Percentiles rank a stretch among this genome's conserved stretches.
Conservation (phyloP, 2,329 filamentous ascomycete genomes). For the Colletotrichum godetiae region DNA sequence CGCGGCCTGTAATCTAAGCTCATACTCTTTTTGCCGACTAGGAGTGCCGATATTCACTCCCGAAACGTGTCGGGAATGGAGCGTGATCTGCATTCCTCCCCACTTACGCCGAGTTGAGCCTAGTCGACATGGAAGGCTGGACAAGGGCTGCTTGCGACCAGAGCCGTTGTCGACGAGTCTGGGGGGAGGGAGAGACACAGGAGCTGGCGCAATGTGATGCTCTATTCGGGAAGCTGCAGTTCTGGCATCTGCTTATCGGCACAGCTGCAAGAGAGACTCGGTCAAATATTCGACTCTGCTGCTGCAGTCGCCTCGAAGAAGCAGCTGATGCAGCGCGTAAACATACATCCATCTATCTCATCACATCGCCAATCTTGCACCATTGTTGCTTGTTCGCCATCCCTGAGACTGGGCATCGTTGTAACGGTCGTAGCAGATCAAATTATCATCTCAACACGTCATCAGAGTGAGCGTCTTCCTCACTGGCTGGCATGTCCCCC, state of each 20-base stretch:
- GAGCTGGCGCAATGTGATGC: background rate
- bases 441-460: slow-evolving; percentile 14
- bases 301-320: background rate
- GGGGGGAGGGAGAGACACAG: no score
- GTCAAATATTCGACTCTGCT: background rate
- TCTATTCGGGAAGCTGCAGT: background rate
- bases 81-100: slow-evolving; percentile 13
- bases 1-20: background rate
- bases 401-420: slow-evolving; percentile 5
- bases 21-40: background rate
- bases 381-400: background rate
- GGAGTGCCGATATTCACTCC: slow-evolving; percentile 16
- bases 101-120: slow-evolving; percentile 2
- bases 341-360: slow-evolving; percentile 14
- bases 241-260: background rate
- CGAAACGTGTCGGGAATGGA: slow-evolving; percentile 10
- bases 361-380: slow-evolving; percentile 1
- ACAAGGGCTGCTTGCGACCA: background rate
- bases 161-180: background rate
- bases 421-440: slow-evolving; percentile 4
- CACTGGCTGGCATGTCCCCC: slow-evolving; percentile 1
- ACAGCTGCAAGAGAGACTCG: background rate
- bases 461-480: slow-evolving; percentile 2
- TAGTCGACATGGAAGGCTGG: background rate
- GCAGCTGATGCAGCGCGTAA: background rate